These are phyloP conservation scores for Termitomyces sp. DNA, from an alignment of 768 basidiomycete genomes.

Conservation along the genomic window DNA sequence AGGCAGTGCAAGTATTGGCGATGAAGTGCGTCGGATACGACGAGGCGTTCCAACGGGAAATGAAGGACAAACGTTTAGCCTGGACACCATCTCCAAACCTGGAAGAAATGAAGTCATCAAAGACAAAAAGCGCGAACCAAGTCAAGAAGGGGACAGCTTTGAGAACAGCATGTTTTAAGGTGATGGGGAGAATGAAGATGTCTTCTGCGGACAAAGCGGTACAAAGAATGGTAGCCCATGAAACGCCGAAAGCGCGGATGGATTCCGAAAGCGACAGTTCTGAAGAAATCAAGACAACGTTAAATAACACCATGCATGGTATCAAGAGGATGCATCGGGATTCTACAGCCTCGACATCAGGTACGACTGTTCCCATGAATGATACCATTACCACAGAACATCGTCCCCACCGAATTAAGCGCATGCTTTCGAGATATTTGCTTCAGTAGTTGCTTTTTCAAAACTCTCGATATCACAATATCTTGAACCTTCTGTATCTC, in stretches of 20 bases:
- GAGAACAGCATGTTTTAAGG: no score
- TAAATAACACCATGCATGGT: neutral
- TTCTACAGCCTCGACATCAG: neutral
- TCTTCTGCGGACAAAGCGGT: no score
- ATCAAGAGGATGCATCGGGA: neutral
- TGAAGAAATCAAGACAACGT: neutral
- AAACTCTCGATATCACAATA: neutral
- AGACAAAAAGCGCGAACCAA: neutral
- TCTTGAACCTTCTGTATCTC: neutral
- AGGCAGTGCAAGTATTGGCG: neutral
- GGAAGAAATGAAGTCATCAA: neutral
- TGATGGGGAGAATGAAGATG: no score
- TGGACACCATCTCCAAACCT: neutral
- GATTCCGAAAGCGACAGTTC: neutral
- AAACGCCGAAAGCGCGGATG: neutral
- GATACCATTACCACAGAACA: neutral
- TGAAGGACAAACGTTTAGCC: neutral
- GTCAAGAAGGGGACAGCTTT: no score
- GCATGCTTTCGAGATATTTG: neutral
- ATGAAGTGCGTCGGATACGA: constrained; percentile 1
- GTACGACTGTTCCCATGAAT: no score
- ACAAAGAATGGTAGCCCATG: neutral
- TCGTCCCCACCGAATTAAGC: neutral
- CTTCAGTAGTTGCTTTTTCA: neutral
- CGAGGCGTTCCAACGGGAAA: neutral